A percentile compares a stretch with the other conserved stretches of the same genome.
Evolutionary conservation across 108 stramenopile species (phyloP).

Genomic region (Discostella pseudostelligera): DNA sequence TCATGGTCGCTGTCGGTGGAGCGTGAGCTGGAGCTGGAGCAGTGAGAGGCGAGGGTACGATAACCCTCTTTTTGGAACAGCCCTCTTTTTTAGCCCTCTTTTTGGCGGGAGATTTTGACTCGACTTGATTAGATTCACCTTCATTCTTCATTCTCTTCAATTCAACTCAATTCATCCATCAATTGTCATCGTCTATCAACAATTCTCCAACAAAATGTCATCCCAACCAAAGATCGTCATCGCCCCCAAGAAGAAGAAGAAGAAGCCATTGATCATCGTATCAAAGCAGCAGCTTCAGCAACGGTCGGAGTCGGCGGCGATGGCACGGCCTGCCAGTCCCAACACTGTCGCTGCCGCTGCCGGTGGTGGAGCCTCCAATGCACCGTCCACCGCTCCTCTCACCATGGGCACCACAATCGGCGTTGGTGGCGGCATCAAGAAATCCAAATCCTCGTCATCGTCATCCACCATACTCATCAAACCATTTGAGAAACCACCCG

Average conservation of each 20-base stretch:
- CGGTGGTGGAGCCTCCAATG: background rate
- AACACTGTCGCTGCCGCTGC: conserved; percentile 11
- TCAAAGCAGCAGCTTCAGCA: background rate
- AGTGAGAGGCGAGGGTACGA: too few species aligned
- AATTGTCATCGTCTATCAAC: too few species aligned
- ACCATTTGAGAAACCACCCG: conserved; percentile 75
- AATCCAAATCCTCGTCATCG: background rate
- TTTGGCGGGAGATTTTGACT: too few species aligned
- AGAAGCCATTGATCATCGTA: conserved; percentile 13
- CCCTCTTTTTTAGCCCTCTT: too few species aligned
- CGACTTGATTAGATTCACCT: too few species aligned
- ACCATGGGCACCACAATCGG: background rate
- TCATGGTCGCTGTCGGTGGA: too few species aligned
- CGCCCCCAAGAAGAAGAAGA: conserved; percentile 31
- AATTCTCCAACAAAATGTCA: conserved; percentile 3
- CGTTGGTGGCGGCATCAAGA: conserved; percentile 1
- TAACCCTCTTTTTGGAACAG: too few species aligned
- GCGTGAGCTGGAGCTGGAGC: too few species aligned
- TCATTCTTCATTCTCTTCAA: too few species aligned
- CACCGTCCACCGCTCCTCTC: background rate
- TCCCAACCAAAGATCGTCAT: conserved; percentile 12
- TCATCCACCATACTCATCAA: conserved; percentile 59
- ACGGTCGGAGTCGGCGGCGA: background rate
- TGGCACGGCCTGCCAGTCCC: conserved; percentile 12
- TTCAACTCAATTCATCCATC: too few species aligned